Percentiles rank a stretch among this genome's conserved stretches.
phyloP scores from a whole-genome alignment of 257 asterid genomes.

The Capsicum pubescens region DNA sequence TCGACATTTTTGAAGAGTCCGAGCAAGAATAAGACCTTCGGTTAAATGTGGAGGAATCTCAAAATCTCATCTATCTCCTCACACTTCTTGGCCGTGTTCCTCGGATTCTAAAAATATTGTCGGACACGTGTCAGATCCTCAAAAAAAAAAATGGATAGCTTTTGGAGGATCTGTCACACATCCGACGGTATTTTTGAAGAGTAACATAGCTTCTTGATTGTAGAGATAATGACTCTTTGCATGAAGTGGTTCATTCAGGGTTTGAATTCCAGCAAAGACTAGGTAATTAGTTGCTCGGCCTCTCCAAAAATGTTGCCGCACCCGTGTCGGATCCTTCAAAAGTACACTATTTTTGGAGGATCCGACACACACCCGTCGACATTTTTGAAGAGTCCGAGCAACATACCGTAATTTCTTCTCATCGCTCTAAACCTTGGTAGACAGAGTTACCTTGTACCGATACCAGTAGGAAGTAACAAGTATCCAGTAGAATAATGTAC shows the following conservation, averaged over 20 bases:
- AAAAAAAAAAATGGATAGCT: neutral
- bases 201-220: neutral
- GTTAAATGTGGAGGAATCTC: neutral
- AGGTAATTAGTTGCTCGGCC: neutral
- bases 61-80: neutral
- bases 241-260: neutral
- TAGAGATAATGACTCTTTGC: neutral
- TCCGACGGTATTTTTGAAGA: neutral
- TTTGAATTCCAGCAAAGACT: neutral
- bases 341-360: no score
- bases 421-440: neutral
- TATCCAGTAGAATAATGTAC: neutral
- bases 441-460: neutral
- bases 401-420: no score
- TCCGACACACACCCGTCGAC: no score
- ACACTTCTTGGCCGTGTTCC: neutral
- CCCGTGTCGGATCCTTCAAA: no score
- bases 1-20: no score
- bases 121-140: neutral
- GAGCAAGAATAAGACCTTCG: no score
- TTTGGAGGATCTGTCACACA: neutral
- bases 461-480: neutral
- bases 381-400: no score
- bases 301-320: no score
- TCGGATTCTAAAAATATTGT: neutral